Base-by-base conservation (phyloP, 148 eudicot species). In the Mesembryanthemum crystallinum region DNA sequence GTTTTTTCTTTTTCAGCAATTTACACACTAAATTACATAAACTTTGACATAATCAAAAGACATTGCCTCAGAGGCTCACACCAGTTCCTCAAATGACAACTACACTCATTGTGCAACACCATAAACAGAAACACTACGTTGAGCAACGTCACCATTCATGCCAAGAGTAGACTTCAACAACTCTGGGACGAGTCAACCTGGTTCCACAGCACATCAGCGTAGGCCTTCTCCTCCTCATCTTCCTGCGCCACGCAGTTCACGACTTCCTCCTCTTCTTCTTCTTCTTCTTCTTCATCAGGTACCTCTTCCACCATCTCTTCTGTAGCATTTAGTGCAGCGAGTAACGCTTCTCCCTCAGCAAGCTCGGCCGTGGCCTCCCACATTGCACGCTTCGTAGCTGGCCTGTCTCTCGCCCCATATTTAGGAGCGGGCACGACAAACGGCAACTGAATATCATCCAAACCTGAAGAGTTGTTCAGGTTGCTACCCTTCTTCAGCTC, bases 381-480 rank as follows among this genome's bases (percentile, higher is more conserved):
- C 91, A 91, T 91, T 47, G 93, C 95, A 71, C 80, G 83, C 90
- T 86, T 79, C 78, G 93, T 39, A 89, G 98, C 83, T 28, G 57
- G 94, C 93, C 79, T 90, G 86, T 83, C 90, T 77, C 82, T 83
- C 76, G 72, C 87, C 87, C 83, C 80, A 59, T 91, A 94, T 77
- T 87, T 94, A 4, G 98, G 98, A 49, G 98, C 92, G 64, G 98
- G 97, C 78, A 83, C 84, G 17, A 88, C 89, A 82, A 91, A 94
- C 59, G 98, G 97, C 71, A 94, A 60, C 49, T 72, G 61, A 29
- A 91, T 84, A 25, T 94, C 89, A 64, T 94, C 98, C 85, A 94
- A 73, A 73, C 67, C 79, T 52, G 54, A 55, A 30, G 47, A 51
- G 67, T 55, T 81, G 24, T 72, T 54, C 15, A 71, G 52, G 61